These are phyloP conservation scores for Podospora australis DNA, from an alignment of 495 filamentous ascomycete species.

Conservation along the genomic window DNA sequence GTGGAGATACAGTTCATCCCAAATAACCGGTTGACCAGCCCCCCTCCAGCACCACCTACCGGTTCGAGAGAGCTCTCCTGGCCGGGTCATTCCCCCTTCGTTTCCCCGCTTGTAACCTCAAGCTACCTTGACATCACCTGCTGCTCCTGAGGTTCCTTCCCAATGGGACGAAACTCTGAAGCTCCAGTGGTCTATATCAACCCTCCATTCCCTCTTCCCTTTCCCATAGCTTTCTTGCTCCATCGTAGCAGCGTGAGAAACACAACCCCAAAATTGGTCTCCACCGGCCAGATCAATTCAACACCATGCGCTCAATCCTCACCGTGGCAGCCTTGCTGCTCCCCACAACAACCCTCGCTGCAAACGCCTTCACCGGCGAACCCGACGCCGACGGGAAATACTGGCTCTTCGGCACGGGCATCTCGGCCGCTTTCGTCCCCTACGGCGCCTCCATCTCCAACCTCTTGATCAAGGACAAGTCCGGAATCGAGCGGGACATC, in stretches of 20 bases:
- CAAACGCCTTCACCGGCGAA: constrained; percentile 1
- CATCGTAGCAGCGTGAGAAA: too few relatives aligned
- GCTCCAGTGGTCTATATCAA: not conserved
- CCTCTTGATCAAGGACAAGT: constrained; percentile 63
- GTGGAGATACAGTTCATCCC: too few relatives aligned
- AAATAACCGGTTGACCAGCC: constrained; percentile 1
- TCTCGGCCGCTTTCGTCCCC: constrained; percentile 66
- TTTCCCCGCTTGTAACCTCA: too few relatives aligned
- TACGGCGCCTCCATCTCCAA: constrained; percentile 76
- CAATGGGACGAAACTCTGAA: not conserved
- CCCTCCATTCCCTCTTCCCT: not conserved
- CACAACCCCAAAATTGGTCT: too few relatives aligned
- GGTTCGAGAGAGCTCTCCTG: not conserved
- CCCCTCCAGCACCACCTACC: not conserved
- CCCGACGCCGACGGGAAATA: constrained; percentile 55
- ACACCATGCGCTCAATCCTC: constrained; percentile 7
- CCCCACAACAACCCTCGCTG: not conserved
- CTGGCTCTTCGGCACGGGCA: constrained; percentile 63
- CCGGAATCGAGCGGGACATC: constrained; percentile 59
- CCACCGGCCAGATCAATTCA: not conserved
- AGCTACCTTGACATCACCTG: too few relatives aligned
- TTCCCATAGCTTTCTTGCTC: not conserved
- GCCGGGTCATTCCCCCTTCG: too few relatives aligned
- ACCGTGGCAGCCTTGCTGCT: constrained; percentile 4
- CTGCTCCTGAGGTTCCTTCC: not conserved